Evolutionary conservation across 352 stramenopile species (phyloP), one percentile per base, ranked within the genome.

Genomic region (Stephanocyclus meneghinianus): DNA sequence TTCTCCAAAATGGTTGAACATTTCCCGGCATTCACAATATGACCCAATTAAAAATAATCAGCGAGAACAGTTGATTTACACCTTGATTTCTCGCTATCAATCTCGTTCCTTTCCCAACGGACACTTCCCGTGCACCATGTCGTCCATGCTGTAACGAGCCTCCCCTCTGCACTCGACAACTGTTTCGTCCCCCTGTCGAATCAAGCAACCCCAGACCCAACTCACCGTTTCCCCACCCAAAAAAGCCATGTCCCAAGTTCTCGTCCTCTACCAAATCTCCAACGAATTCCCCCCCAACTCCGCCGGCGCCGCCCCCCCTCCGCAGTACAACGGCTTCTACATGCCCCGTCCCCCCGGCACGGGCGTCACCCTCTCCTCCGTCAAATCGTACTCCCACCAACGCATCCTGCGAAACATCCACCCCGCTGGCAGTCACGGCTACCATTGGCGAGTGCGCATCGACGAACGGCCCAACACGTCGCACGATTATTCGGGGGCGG

Each of bases 391-490:
- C 65, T 13, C 47, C 26, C 5, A n/a, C 2, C 16, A 18, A 13
- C 16, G 10, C 29, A 10, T 48, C 47, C 30, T 59, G 1, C 73
- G 82, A 35, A 63, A 68, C 18, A 44, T 91, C 45, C 88, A 79
- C 70, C 64, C 80, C 47, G 40, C 80, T n/a, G 86, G 88, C 29
- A 57, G 83, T 13, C 78, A 91, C 51, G 86, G 86, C 30, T 93
- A 87, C 75, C 88, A 93, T 55, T 93, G 83, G 84, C 37, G 88
- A 47, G 88, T 93, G 30, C 81, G 87, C 47, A 84, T 93, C 11
- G 86, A 91, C 56, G 88, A 93, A 47, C 89, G 90, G 55, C 61
- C 77, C 10, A 44, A 51, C 21, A 70, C 77, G 35, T 72, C 72
- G 18, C 70, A 81, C 29, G 64, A 67, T 11, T 69, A 67, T 11